Evolutionary conservation across 306 rosid species (phyloP).

Genomic region (Quillaja saponaria): DNA sequence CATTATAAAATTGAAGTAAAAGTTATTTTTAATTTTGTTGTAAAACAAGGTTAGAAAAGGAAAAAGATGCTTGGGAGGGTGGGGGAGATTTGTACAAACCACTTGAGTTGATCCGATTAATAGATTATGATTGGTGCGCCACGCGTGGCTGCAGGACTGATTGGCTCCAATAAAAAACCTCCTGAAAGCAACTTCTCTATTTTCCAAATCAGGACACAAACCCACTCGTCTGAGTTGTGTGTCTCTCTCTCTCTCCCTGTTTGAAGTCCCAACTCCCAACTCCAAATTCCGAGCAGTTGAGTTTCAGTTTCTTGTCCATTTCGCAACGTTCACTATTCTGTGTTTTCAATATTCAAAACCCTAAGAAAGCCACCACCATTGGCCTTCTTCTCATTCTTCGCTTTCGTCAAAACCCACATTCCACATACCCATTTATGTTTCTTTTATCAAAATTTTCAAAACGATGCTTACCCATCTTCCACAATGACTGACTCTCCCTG

Average conservation of each 20-base stretch:
- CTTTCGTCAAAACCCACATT: slow-evolving; percentile 9
- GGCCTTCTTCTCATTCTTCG: slow-evolving; percentile 34
- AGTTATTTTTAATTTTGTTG: no score
- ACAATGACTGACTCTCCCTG: slow-evolving; percentile 63
- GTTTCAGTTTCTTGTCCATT: slow-evolving; percentile 27
- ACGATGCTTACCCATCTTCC: slow-evolving; percentile 40
- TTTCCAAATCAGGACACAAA: no score
- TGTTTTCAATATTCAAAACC: slow-evolving; percentile 12
- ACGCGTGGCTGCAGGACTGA: no score
- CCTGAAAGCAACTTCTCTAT: no score
- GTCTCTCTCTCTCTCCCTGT: not conserved
- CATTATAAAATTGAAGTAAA: no score
- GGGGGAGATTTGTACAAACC: no score
- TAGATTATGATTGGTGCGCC: no score
- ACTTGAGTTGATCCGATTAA: no score
- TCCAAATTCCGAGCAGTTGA: slow-evolving; percentile 15
- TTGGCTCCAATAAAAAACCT: no score
- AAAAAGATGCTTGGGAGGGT: no score
- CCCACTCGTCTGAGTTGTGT: no score
- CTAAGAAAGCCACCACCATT: slow-evolving; percentile 13
- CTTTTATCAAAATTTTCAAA: slow-evolving; percentile 12
- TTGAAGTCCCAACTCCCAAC: not conserved
- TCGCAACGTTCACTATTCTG: not conserved
- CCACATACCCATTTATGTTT: not conserved
- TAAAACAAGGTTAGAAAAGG: no score